A percentile compares a stretch with the other conserved stretches of the same genome.
phyloP scores from a whole-genome alignment of 345 rosid genomes.

The Punica granatum region DNA sequence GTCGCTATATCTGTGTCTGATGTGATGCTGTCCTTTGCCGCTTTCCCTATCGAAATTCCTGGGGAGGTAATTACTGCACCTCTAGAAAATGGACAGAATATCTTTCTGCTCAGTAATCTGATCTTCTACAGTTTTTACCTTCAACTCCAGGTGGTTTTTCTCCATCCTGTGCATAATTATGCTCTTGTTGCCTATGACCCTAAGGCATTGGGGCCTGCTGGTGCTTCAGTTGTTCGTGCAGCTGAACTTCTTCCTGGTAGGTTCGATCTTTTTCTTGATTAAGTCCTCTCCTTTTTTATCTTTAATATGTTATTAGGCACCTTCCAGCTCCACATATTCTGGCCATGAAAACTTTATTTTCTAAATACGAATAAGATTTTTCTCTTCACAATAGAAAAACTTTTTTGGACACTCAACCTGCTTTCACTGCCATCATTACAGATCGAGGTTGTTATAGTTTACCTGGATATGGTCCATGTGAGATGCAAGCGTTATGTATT shows the following conservation, averaged over 20 bases:
- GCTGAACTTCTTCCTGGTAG: conserved; percentile 89
- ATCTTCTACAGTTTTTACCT: conserved; percentile 18
- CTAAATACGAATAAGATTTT: too few species aligned
- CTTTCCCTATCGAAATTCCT: conserved; percentile 92
- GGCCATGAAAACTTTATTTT: neutral
- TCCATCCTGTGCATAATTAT: conserved; percentile 94
- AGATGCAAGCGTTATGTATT: neutral
- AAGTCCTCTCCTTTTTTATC: neutral
- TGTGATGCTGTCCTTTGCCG: conserved; percentile 94
- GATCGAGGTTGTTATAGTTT: neutral
- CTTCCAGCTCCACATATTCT: neutral
- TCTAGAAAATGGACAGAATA: neutral
- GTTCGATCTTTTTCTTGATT: conserved; percentile 14
- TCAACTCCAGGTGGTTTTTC: conserved; percentile 71
- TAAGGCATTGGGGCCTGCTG: conserved; percentile 59
- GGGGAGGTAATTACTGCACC: conserved; percentile 58
- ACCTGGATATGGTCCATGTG: neutral
- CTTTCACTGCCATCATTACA: too few species aligned
- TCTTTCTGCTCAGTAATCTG: neutral
- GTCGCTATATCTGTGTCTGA: conserved; percentile 80
- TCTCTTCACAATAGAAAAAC: too few species aligned
- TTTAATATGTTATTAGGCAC: neutral
- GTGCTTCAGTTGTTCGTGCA: conserved; percentile 68
- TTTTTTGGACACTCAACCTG: too few species aligned
- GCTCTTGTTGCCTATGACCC: conserved; percentile 92